Evolutionary conservation across 495 filamentous ascomycete genomes (phyloP).

Genomic region (Aspergillus mulundensis): DNA sequence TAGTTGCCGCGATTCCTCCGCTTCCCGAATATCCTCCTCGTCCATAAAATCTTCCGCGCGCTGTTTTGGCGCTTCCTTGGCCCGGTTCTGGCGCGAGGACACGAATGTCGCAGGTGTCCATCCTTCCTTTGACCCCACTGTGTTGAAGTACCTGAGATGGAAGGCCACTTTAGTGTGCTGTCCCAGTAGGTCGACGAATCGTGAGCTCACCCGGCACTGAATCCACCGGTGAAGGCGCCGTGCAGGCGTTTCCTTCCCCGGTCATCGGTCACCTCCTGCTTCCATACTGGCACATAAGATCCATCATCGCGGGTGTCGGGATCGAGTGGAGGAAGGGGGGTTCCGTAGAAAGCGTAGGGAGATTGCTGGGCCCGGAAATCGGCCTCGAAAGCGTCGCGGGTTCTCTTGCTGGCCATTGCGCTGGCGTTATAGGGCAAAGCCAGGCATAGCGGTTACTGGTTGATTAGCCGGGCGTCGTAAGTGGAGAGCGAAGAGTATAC

Average conservation of each 20-base stretch:
- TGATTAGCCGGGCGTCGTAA: not conserved
- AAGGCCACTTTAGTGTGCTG: conserved; percentile 28
- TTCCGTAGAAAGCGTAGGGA: conserved; percentile 80
- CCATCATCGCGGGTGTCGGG: conserved; percentile 81
- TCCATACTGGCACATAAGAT: conserved; percentile 91
- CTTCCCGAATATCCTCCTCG: conserved; percentile 89
- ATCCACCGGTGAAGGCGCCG: conserved; percentile 95
- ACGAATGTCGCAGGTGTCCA: conserved; percentile 91
- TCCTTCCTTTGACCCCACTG: conserved; percentile 96
- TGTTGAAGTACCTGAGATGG: conserved; percentile 81
- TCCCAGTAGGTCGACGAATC: conserved; percentile 20
- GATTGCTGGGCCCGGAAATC: conserved; percentile 70
- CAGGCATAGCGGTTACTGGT: conserved; percentile 7
- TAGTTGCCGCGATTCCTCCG: conserved; percentile 68
- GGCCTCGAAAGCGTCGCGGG: conserved; percentile 71
- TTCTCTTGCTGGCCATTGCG: conserved; percentile 70
- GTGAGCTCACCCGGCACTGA: conserved; percentile 78
- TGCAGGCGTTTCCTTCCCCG: conserved; percentile 86
- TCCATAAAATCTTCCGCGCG: conserved; percentile 96
- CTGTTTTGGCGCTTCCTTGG: conserved; percentile 62
- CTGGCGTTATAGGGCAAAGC: not conserved
- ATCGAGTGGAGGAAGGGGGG: conserved; percentile 77
- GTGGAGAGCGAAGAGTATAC: not conserved
- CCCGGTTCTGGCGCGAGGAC: conserved; percentile 77
- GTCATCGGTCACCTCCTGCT: conserved; percentile 95